Base-by-base conservation (phyloP, 164 flowering plant genomes). In the Tetrastigma voinierianum region DNA sequence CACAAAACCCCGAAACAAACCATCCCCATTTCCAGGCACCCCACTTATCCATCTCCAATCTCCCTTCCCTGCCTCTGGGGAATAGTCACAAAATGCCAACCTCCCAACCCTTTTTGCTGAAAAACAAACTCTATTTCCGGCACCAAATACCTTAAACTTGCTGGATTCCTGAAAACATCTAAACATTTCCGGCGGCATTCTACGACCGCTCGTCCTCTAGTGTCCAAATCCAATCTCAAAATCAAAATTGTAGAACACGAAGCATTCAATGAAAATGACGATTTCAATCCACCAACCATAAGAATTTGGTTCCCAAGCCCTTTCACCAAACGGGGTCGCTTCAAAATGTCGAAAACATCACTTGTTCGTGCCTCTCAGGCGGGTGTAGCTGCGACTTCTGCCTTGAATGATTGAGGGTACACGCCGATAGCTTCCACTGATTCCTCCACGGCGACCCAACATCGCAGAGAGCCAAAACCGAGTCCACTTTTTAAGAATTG, bases 131-230 rank as follows among this genome's bases (percentile, higher is more conserved):
- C 86, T 66, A 65, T 86, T 81, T 10, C 94, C 92, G 0, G 86
- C 90, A 12, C 98, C 98, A 68, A 95, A 95, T 66, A 90, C 97
- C 87, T 95, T 95, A 66, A 90, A 89, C 81, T 92, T 91, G 68
- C 87, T 82, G 9, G 85, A 82, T 40, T 86, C 94, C 53, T 79
- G 82, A 67, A 95, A 92, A 56, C 81, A 71, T 48, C 68, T 48
- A 49, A 83, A 92, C 92, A 95, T 90, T 12, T 89, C 91, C 9
- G 12, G 14, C 0, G 98, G 98, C 98, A 95, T 95, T 55, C n/a
- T n/a, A n/a, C 96, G 71, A 1, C 90, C 94, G 96, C 77, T 95
- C 97, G 13, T 82, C 90, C 81, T 92, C 91, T 82, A 95, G 71
- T 83, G 45, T 80, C 88, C 87, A 95, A 81, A 70, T 92, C 93